These are phyloP conservation scores for Peronospora tabacina DNA, from an alignment of 352 stramenopile genomes.

Conservation along the genomic window DNA sequence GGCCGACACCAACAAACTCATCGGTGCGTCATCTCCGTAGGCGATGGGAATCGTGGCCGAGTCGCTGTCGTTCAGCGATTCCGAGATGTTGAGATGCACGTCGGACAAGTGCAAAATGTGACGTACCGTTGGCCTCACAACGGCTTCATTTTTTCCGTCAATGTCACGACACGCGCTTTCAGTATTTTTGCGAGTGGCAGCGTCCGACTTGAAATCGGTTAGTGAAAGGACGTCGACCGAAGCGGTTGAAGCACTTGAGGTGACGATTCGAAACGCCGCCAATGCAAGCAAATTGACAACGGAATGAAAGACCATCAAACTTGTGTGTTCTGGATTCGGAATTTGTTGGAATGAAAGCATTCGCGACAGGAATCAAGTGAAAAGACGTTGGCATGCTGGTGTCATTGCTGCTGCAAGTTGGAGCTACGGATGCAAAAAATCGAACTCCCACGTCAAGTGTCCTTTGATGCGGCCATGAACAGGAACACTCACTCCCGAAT, in stretches of 20 bases:
- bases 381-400: background rate
- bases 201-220: background rate
- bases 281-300: conserved; percentile 1
- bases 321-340: background rate
- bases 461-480: background rate
- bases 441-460: background rate
- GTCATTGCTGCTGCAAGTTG: background rate
- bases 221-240: conserved; percentile 2
- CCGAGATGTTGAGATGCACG: conserved; percentile 69
- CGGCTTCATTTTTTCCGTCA: background rate
- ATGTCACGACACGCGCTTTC: background rate
- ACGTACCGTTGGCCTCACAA: background rate
- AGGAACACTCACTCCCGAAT: too few species aligned
- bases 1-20: conserved; percentile 50
- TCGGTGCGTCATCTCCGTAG: conserved; percentile 42
- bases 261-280: conserved; percentile 4
- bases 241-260: conserved; percentile 7
- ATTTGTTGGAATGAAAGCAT: background rate
- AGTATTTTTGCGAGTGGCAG: background rate
- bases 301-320: background rate
- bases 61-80: conserved; percentile 30
- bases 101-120: conserved; percentile 80
- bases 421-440: too few species aligned
- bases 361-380: background rate
- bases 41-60: conserved; percentile 30